These are phyloP conservation scores for Neospora caninum DNA, from an alignment of 169 alveolate genomes.

Conservation along the genomic window DNA sequence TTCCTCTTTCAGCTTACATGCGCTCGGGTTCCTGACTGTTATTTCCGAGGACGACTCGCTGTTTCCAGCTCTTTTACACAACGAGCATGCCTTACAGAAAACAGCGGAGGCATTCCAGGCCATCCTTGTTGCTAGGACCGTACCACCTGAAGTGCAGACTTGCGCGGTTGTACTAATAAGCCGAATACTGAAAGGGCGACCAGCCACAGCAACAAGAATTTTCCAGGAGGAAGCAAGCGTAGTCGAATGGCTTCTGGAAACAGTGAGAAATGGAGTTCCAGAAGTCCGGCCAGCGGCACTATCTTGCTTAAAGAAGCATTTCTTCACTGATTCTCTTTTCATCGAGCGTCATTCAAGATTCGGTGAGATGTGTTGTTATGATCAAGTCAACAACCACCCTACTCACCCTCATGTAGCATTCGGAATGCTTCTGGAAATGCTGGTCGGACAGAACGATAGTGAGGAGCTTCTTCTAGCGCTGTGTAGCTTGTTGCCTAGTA, in stretches of 20 bases:
- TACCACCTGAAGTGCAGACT: conserved; percentile 11
- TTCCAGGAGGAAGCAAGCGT: conserved; percentile 62
- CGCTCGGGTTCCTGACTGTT: background rate
- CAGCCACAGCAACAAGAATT: background rate
- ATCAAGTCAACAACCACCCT: background rate
- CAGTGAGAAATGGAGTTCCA: conserved; percentile 41
- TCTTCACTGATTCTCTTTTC: conserved; percentile 32
- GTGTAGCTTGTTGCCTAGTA: background rate
- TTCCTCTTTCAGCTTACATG: conserved; percentile 18
- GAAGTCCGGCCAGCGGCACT: conserved; percentile 4
- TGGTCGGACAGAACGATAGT: background rate
- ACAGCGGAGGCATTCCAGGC: conserved; percentile 59
- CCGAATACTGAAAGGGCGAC: background rate
- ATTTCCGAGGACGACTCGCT: conserved; percentile 6
- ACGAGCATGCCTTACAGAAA: conserved; percentile 25
- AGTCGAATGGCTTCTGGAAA: conserved; percentile 69
- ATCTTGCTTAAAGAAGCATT: conserved; percentile 40
- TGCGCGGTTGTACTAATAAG: conserved; percentile 49
- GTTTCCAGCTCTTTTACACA: background rate
- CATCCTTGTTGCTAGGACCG: conserved; percentile 39
- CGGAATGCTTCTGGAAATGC: background rate
- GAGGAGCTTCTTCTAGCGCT: background rate
- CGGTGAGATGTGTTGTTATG: conserved; percentile 23
- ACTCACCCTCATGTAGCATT: background rate
- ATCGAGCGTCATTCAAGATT: conserved; percentile 47